These are phyloP conservation scores for Strobilomyces dryophilus DNA, from an alignment of 768 basidiomycete species.

Conservation along the genomic window DNA sequence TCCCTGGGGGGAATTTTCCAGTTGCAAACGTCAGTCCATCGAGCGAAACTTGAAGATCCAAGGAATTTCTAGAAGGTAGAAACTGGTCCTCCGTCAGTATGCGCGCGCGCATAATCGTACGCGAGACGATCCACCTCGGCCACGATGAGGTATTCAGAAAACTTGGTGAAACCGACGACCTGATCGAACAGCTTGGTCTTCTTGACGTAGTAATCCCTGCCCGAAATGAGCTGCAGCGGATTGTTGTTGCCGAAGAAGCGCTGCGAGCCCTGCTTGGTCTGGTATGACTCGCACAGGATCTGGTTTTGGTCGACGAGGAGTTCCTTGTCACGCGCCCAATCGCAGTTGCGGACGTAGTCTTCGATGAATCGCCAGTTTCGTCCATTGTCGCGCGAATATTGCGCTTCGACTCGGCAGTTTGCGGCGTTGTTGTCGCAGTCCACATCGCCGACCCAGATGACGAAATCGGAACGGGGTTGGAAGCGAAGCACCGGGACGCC, in stretches of 20 bases:
- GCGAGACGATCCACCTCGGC: slow-evolving; percentile 64
- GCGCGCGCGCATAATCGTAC: slow-evolving; percentile 11
- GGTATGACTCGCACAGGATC: slow-evolving; percentile 90
- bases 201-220: slow-evolving; percentile 64
- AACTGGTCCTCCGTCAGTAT: slow-evolving; percentile 39
- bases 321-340: slow-evolving; percentile 81
- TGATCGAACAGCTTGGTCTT: slow-evolving; percentile 78
- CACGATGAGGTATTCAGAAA: slow-evolving; percentile 93
- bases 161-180: slow-evolving; percentile 94
- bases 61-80: slow-evolving; percentile 47
- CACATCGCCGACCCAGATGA: slow-evolving; percentile 85
- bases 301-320: slow-evolving; percentile 79
- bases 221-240: slow-evolving; percentile 75
- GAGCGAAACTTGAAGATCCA: slow-evolving; percentile 89
- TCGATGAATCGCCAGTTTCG: slow-evolving; percentile 74
- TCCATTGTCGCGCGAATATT: slow-evolving; percentile 76
- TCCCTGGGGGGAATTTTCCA: slow-evolving; percentile 85
- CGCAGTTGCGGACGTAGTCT: slow-evolving; percentile 84
- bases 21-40: slow-evolving; percentile 83
- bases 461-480: slow-evolving; percentile 78
- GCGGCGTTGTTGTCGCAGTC: slow-evolving; percentile 50
- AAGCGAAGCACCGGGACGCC: slow-evolving; percentile 75
- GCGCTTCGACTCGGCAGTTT: slow-evolving; percentile 71
- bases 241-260: slow-evolving; percentile 49
- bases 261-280: slow-evolving; percentile 79